Percentiles rank a stretch among this genome's conserved stretches.
These are phyloP conservation scores for Paracamarosporium sp. DNA, from an alignment of 2,329 filamentous ascomycete species.

Conservation along the genomic window DNA sequence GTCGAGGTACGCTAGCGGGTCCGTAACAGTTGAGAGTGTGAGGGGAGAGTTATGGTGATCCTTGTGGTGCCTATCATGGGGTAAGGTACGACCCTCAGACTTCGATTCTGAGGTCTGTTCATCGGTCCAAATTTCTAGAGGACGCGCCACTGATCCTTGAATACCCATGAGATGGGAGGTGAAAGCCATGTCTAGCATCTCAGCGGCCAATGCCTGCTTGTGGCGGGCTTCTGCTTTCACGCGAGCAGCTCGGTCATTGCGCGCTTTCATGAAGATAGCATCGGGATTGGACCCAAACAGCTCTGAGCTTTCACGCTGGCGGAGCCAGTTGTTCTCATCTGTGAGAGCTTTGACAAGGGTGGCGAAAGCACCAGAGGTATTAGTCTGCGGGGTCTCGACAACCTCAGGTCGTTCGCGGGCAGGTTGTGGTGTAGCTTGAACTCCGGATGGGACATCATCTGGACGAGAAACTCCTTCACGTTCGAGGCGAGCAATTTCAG, in stretches of 20 bases:
- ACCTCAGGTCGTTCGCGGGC: slow-evolving; percentile 3
- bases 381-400: not conserved
- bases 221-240: slow-evolving; percentile 5
- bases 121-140: not conserved
- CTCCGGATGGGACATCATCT: not conserved
- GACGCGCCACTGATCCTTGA: not conserved
- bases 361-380: slow-evolving; percentile 9
- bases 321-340: slow-evolving; percentile 27
- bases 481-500: slow-evolving; percentile 25
- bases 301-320: slow-evolving; percentile 18
- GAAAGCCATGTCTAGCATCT: slow-evolving; percentile 14
- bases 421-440: not conserved
- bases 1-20: slow-evolving; percentile 7
- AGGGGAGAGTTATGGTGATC: not conserved
- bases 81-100: not conserved
- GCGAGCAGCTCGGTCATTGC: not conserved
- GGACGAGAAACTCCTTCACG: not conserved
- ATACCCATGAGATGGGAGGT: slow-evolving; percentile 1
- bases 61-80: not conserved
- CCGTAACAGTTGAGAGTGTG: not conserved
- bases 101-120: not conserved
- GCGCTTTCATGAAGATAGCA: slow-evolving; percentile 9
- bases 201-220: slow-evolving; percentile 10
- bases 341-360: slow-evolving; percentile 21
- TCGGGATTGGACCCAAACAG: slow-evolving; percentile 14